These are phyloP conservation scores for Candida montana DNA, from an alignment of 805 yeast genomes.

Conservation along the genomic window DNA sequence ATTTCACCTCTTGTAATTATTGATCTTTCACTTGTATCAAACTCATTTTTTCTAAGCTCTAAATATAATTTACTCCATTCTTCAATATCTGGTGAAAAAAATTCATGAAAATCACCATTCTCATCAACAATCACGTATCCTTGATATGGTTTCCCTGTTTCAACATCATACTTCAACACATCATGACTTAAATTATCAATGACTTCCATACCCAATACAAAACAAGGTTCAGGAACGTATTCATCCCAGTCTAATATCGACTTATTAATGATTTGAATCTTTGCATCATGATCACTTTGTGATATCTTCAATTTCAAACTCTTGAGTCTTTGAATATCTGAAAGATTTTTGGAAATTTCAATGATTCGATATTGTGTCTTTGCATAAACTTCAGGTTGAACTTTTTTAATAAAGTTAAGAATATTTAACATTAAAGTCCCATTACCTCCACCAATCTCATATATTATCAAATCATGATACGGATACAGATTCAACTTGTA, in stretches of 20 bases:
- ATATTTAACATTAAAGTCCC: constrained; percentile 80
- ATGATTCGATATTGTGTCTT: constrained; percentile 47
- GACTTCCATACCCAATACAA: constrained; percentile 74
- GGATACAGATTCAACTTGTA: constrained; percentile 66
- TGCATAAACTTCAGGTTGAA: constrained; percentile 69
- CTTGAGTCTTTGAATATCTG: constrained; percentile 24
- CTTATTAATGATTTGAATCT: constrained; percentile 62
- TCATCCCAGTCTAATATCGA: constrained; percentile 74
- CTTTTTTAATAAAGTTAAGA: constrained; percentile 52
- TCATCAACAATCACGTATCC: constrained; percentile 73
- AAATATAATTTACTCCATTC: constrained; percentile 51
- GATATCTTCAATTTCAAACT: constrained; percentile 10
- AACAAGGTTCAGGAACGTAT: constrained; percentile 59
- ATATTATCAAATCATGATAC: constrained; percentile 64
- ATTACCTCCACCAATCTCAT: constrained; percentile 89
- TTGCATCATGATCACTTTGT: constrained; percentile 42
- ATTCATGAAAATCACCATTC: constrained; percentile 70
- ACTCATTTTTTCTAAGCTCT: constrained; percentile 30
- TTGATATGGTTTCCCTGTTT: constrained; percentile 63
- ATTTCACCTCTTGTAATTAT: constrained; percentile 17
- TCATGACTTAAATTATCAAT: constrained; percentile 85
- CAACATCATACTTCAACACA: constrained; percentile 66
- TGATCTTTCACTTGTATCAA: constrained; percentile 4
- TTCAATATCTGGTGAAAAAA: constrained; percentile 59
- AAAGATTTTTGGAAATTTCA: constrained; percentile 20